phyloP scores from a whole-genome alignment of 225 moss, liverwort and hornwort genomes.

The Antitrichia curtipendula region DNA sequence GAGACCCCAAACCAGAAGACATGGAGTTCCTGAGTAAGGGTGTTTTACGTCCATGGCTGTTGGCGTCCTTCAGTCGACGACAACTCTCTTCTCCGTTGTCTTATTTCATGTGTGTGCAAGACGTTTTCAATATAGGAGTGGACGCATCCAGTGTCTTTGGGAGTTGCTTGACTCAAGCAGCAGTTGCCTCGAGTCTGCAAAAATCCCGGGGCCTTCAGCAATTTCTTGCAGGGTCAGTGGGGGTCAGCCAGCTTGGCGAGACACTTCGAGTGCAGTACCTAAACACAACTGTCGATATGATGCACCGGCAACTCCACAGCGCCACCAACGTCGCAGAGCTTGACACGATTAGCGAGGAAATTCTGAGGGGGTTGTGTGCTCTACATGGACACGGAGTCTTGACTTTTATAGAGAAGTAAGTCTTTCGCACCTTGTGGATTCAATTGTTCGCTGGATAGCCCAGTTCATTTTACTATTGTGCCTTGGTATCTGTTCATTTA shows the following conservation, averaged over 20 bases:
- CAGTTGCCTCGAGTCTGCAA: conserved; percentile 10
- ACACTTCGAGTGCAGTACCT: conserved; percentile 13
- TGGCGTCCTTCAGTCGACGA: background rate
- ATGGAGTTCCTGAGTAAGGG: background rate
- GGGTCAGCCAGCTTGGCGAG: conserved; percentile 1
- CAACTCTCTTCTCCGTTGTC: background rate
- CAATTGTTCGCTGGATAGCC: background rate
- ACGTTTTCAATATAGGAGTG: background rate
- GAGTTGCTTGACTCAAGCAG: conserved; percentile 10
- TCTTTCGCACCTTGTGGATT: background rate
- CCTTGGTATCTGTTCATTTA: background rate
- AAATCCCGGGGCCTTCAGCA: background rate
- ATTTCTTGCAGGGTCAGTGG: conserved; percentile 8
- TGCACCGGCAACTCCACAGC: conserved; percentile 7
- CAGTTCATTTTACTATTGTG: background rate
- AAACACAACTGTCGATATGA: background rate
- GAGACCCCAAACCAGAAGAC: background rate
- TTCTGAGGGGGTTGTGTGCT: conserved; percentile 2
- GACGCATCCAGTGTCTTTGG: background rate
- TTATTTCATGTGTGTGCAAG: conserved; percentile 16
- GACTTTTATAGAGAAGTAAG: conserved; percentile 9
- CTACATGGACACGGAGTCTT: background rate
- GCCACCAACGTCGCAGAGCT: conserved; percentile 12
- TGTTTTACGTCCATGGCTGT: conserved; percentile 23
- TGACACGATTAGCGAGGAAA: conserved; percentile 9